A percentile compares a stretch with the other conserved stretches of the same genome.
These are phyloP conservation scores for Coniochaeta sp. DNA, from an alignment of 2,329 filamentous ascomycete genomes.

Conservation along the genomic window DNA sequence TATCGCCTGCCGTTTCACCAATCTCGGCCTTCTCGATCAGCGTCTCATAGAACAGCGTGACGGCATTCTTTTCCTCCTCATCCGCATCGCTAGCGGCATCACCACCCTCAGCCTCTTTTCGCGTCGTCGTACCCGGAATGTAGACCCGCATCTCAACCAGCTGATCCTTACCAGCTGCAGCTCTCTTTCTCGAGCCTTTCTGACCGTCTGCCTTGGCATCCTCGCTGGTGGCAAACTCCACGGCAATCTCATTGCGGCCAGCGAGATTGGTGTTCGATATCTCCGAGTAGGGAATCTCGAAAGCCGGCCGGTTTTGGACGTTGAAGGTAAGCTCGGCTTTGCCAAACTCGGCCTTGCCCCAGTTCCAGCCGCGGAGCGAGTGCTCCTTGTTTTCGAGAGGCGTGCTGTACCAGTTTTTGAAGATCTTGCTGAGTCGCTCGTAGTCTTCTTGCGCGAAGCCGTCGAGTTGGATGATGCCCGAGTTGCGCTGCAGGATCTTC, in stretches of 20 bases:
- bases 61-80: slow-evolving; percentile 87
- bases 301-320: slow-evolving; percentile 91
- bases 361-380: slow-evolving; percentile 95
- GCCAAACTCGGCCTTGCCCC: slow-evolving; percentile 95
- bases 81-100: slow-evolving; percentile 61
- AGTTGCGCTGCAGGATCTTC: slow-evolving; percentile 79
- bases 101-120: slow-evolving; percentile 66
- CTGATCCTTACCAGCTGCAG: slow-evolving; percentile 82
- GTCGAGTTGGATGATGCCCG: slow-evolving; percentile 85
- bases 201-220: slow-evolving; percentile 68
- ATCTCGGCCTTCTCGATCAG: slow-evolving; percentile 98
- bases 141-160: slow-evolving; percentile 99
- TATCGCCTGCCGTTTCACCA: slow-evolving; percentile 97
- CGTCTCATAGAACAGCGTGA: slow-evolving; percentile 95
- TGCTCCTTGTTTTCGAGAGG: slow-evolving; percentile 90
- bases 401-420: slow-evolving; percentile 97
- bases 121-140: slow-evolving; percentile 82
- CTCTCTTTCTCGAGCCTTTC: slow-evolving; percentile 74
- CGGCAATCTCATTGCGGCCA: slow-evolving; percentile 93
- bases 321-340: slow-evolving; percentile 95
- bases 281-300: slow-evolving; percentile 94
- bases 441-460: slow-evolving; percentile 94
- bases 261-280: slow-evolving; percentile 97
- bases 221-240: slow-evolving; percentile 77
- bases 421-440: slow-evolving; percentile 82